These are phyloP conservation scores for Mycena haematopus DNA, from an alignment of 768 basidiomycete species.

Conservation along the genomic window DNA sequence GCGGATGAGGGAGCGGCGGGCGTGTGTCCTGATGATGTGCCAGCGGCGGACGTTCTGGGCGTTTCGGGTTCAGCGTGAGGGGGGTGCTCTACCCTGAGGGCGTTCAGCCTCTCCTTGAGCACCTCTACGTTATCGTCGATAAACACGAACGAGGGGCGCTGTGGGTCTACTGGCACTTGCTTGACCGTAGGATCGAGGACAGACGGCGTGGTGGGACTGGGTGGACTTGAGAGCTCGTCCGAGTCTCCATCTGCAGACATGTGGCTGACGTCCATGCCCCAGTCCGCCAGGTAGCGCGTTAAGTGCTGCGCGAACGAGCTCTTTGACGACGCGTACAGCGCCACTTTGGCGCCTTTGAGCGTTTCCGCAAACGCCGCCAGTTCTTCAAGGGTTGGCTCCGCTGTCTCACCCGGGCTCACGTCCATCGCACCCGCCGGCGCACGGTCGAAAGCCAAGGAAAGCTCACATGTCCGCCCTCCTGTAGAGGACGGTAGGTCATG, in stretches of 20 bases:
- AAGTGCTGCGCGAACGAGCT: slow-evolving; percentile 92
- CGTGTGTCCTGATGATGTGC: slow-evolving; percentile 60
- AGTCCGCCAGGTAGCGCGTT: slow-evolving; percentile 90
- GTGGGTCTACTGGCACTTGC: slow-evolving; percentile 16
- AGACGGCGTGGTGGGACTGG: slow-evolving; percentile 22
- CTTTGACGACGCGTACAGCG: slow-evolving; percentile 83
- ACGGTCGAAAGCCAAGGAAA: slow-evolving; percentile 68
- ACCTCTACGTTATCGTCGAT: slow-evolving; percentile 92
- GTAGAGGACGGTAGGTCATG: slow-evolving; percentile 52
- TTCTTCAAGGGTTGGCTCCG: slow-evolving; percentile 84
- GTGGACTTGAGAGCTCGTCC: slow-evolving; percentile 25
- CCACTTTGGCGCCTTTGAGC: slow-evolving; percentile 82
- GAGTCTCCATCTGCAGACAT: slow-evolving; percentile 63
- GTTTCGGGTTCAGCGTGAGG: slow-evolving; percentile 53
- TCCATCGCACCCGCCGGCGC: slow-evolving; percentile 53
- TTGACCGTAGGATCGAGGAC: slow-evolving; percentile 16
- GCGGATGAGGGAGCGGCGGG: slow-evolving; percentile 65
- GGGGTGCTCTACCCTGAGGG: slow-evolving; percentile 64
- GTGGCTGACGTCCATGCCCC: slow-evolving; percentile 95
- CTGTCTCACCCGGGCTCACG: slow-evolving; percentile 44
- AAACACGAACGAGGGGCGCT: slow-evolving; percentile 70
- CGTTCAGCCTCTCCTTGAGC: slow-evolving; percentile 75
- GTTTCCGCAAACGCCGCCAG: slow-evolving; percentile 81
- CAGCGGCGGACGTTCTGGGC: slow-evolving; percentile 77
- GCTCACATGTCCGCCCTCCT: slow-evolving; percentile 65